Conservation (phyloP, 75 land plant genomes). For the Ceratopteris richardii region DNA sequence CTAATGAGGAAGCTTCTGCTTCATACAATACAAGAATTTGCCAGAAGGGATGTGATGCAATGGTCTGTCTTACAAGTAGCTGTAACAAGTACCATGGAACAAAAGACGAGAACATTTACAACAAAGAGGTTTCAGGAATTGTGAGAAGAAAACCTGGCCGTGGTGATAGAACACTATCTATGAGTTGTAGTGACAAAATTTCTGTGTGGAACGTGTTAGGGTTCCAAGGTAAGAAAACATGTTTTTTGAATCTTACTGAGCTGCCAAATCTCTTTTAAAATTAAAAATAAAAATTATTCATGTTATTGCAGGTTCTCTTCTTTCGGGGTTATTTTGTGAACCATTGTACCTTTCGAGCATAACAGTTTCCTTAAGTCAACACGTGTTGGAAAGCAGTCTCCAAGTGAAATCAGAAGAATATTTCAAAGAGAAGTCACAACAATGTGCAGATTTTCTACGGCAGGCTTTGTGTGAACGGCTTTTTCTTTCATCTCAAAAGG, state of each 20-base stretch:
- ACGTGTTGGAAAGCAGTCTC: neutral
- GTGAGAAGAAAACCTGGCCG: slow-evolving; percentile 96
- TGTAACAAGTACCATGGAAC: too few species aligned
- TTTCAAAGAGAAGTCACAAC: neutral
- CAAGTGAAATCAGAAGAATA: neutral
- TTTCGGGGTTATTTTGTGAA: neutral
- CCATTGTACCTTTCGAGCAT: slow-evolving; percentile 6
- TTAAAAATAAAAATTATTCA: neutral
- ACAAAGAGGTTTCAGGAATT: slow-evolving; percentile 28
- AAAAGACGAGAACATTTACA: neutral
- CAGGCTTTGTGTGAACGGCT: neutral
- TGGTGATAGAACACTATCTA: slow-evolving; percentile 87
- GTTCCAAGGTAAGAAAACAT: slow-evolving; percentile 72
- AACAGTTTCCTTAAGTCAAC: neutral
- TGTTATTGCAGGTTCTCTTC: neutral
- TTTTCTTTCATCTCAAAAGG: neutral
- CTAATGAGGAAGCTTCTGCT: too few species aligned
- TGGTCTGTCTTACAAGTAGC: too few species aligned
- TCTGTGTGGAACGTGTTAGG: slow-evolving; percentile 94
- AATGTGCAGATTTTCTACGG: neutral
- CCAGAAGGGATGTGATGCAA: too few species aligned
- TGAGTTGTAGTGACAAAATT: slow-evolving; percentile 97
- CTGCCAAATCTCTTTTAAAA: neutral
- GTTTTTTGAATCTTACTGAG: neutral
- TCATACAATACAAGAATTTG: too few species aligned